A percentile compares a stretch with the other conserved stretches of the same genome.
phyloP scores from a whole-genome alignment of 164 flowering plant genomes.

The Kalanchoe fedtschenkoi region DNA sequence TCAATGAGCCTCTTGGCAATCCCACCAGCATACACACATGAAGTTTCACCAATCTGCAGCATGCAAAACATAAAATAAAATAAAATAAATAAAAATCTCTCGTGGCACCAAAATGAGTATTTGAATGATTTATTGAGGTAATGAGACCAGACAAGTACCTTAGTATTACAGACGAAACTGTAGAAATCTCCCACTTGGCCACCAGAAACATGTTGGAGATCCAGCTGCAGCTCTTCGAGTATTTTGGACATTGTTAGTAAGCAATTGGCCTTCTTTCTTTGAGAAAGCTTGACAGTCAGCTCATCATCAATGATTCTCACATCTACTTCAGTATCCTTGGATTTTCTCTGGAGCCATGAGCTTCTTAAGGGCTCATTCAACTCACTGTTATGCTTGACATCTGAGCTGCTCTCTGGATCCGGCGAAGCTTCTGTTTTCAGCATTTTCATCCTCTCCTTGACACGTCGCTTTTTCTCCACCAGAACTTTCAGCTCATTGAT shows the following conservation, averaged over 20 bases:
- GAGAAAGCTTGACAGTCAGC: slow-evolving; percentile 75
- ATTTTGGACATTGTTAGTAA: slow-evolving; percentile 61
- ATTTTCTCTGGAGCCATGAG: slow-evolving; percentile 85
- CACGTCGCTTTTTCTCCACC: slow-evolving; percentile 68
- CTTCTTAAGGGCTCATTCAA: slow-evolving; percentile 44
- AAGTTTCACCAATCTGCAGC: slow-evolving; percentile 1
- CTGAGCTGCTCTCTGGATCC: slow-evolving; percentile 25
- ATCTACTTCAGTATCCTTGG: slow-evolving; percentile 83
- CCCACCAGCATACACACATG: background rate
- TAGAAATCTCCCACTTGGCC: slow-evolving; percentile 73
- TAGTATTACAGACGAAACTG: slow-evolving; percentile 80
- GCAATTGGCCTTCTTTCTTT: slow-evolving; percentile 66
- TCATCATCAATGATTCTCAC: slow-evolving; percentile 83
- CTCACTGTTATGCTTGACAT: slow-evolving; percentile 25
- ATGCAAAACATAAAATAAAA: too few relatives aligned
- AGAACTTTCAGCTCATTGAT: slow-evolving; percentile 64
- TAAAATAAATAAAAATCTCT: background rate
- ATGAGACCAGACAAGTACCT: slow-evolving; percentile 29
- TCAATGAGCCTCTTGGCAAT: background rate
- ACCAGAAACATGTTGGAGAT: slow-evolving; percentile 86
- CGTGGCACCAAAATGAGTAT: background rate
- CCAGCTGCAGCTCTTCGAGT: slow-evolving; percentile 79
- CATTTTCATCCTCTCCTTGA: slow-evolving; percentile 46
- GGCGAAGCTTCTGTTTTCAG: slow-evolving; percentile 20
- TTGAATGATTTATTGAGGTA: background rate